Conservation (phyloP, 2,329 filamentous ascomycete species). For the Xylariaceae sp. region DNA sequence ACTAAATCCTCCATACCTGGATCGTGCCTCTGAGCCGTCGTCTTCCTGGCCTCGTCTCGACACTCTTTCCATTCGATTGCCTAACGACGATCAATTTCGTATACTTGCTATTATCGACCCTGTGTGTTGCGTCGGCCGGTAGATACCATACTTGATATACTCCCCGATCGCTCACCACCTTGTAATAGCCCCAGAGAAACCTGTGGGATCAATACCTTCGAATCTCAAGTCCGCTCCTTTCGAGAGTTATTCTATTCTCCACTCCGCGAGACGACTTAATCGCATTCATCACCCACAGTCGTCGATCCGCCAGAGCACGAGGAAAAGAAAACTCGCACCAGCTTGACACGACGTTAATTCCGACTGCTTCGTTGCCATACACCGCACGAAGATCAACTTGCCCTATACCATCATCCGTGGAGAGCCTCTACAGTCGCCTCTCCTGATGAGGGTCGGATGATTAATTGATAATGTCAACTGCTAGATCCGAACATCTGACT, state of each 20-base stretch:
- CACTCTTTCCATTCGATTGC: conserved; percentile 31
- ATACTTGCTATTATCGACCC: conserved; percentile 23
- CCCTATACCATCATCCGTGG: conserved; percentile 40
- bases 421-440: conserved; percentile 38
- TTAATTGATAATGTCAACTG: conserved; percentile 94
- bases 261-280: conserved; percentile 38
- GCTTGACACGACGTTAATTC: conserved; percentile 37
- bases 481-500: conserved; percentile 85
- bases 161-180: conserved; percentile 33
- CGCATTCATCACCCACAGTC: conserved; percentile 25
- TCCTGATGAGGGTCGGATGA: conserved; percentile 57
- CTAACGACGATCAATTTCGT: conserved; percentile 17
- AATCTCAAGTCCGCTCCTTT: conserved; percentile 35
- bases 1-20: conserved; percentile 15
- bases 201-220: conserved; percentile 40
- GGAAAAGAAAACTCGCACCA: conserved; percentile 28
- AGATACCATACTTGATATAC: conserved; percentile 21
- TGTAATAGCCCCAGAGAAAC: conserved; percentile 40
- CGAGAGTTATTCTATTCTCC: conserved; percentile 22
- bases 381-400: conserved; percentile 30
- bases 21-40: conserved; percentile 25
- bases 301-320: conserved; percentile 32
- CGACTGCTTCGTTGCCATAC: conserved; percentile 33
- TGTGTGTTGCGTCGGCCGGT: conserved; percentile 25
- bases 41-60: conserved; percentile 19